phyloP scores from a whole-genome alignment of 2,329 filamentous ascomycete genomes.

The Claviceps sp. region DNA sequence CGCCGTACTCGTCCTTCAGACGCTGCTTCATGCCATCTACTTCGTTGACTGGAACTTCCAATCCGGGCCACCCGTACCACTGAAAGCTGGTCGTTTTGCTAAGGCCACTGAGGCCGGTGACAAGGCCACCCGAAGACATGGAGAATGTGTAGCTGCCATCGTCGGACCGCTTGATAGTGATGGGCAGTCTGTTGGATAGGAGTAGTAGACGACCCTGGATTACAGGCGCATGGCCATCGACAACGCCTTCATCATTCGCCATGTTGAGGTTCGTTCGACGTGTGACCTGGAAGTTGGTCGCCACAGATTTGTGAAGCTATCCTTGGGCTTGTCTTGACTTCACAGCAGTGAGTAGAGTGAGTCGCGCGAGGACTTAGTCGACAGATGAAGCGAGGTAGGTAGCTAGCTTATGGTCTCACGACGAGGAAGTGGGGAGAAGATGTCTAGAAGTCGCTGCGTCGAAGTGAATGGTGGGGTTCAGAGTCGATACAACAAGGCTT shows the following conservation, averaged over 20 bases:
- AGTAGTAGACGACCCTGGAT: slow-evolving; percentile 53
- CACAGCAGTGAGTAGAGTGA: not conserved
- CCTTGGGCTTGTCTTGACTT: not conserved
- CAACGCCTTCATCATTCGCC: slow-evolving; percentile 8
- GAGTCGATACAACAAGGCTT: not conserved
- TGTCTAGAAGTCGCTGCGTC: not conserved
- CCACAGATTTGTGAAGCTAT: not conserved
- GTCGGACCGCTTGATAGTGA: slow-evolving; percentile 88
- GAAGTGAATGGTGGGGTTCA: not conserved
- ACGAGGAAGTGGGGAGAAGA: slow-evolving; percentile 1
- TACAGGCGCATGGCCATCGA: slow-evolving; percentile 20
- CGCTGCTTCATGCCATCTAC: slow-evolving; percentile 59
- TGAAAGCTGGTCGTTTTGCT: slow-evolving; percentile 89
- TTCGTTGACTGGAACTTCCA: slow-evolving; percentile 81
- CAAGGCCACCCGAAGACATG: slow-evolving; percentile 93
- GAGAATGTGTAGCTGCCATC: slow-evolving; percentile 87
- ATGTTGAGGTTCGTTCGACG: not conserved
- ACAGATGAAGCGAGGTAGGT: not conserved
- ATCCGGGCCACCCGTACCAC: slow-evolving; percentile 96
- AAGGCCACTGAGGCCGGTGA: slow-evolving; percentile 82
- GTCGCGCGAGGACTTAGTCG: not conserved
- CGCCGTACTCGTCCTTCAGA: slow-evolving; percentile 76
- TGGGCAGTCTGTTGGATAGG: slow-evolving; percentile 87
- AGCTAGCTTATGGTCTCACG: not conserved
- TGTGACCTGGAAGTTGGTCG: too few relatives aligned